A percentile compares a stretch with the other conserved stretches of the same genome.
phyloP scores from a whole-genome alignment of 495 filamentous ascomycete species.

The Xylaria acuta region DNA sequence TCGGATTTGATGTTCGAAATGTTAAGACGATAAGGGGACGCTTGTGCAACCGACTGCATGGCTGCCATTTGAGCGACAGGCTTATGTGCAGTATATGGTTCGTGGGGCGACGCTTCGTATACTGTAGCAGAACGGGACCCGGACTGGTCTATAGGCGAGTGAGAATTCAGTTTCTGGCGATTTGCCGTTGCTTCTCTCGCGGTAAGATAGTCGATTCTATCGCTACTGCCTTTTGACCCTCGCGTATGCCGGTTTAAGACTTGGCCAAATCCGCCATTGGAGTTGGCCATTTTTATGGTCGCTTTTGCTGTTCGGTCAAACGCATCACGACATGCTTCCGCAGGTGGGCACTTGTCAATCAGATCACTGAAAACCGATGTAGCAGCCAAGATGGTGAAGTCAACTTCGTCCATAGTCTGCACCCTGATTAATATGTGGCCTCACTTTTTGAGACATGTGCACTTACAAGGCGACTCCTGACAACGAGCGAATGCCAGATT shows the following conservation, averaged over 20 bases:
- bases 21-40: constrained; percentile 38
- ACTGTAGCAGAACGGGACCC: constrained; percentile 31
- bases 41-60: constrained; percentile 35
- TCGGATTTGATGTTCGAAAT: constrained; percentile 47
- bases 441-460: not conserved
- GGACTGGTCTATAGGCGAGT: constrained; percentile 34
- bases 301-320: constrained; percentile 96
- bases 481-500: constrained; percentile 93
- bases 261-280: constrained; percentile 78
- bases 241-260: constrained; percentile 36
- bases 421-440: constrained; percentile 39
- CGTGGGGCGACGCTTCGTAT: constrained; percentile 33
- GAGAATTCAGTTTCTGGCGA: constrained; percentile 33
- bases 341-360: constrained; percentile 59
- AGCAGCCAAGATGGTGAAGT: constrained; percentile 93
- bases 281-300: constrained; percentile 88
- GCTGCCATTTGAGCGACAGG: constrained; percentile 34
- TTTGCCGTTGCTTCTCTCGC: constrained; percentile 43
- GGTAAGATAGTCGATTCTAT: constrained; percentile 44
- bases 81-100: constrained; percentile 35
- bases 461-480: constrained; percentile 81
- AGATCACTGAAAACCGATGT: constrained; percentile 67
- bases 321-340: constrained; percentile 85
- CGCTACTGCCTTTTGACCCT: constrained; percentile 33
- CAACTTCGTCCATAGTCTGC: constrained; percentile 91